These are phyloP conservation scores for Metschnikowia reukaufii DNA, from an alignment of 805 yeast species.

Conservation along the genomic window DNA sequence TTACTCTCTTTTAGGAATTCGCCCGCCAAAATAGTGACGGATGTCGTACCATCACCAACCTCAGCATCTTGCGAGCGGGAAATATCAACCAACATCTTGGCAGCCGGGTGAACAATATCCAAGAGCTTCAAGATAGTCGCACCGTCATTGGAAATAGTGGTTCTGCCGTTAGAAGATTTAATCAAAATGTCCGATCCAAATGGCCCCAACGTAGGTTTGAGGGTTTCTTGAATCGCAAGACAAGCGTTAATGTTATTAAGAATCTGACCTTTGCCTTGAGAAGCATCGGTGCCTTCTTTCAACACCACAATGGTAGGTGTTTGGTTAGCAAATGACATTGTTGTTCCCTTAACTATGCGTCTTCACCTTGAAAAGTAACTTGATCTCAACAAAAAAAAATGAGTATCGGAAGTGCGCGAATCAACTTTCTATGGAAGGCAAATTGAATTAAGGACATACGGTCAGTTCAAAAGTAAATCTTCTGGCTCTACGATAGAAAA, in stretches of 20 bases:
- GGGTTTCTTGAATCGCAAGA: slow-evolving; percentile 92
- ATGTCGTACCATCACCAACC: slow-evolving; percentile 98
- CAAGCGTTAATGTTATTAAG: slow-evolving; percentile 96
- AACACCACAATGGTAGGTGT: slow-evolving; percentile 98
- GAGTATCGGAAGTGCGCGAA: slow-evolving; percentile 11
- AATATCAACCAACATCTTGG: slow-evolving; percentile 90
- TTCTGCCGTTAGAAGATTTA: slow-evolving; percentile 77
- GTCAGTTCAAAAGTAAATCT: too few relatives aligned
- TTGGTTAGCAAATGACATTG: slow-evolving; percentile 86
- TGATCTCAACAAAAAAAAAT: slow-evolving; percentile 5
- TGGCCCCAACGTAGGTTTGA: slow-evolving; percentile 95
- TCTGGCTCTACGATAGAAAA: too few relatives aligned
- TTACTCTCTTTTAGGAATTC: slow-evolving; percentile 91
- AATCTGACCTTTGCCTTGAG: slow-evolving; percentile 96
- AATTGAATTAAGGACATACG: too few relatives aligned
- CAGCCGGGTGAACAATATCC: slow-evolving; percentile 98
- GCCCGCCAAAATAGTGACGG: slow-evolving; percentile 92
- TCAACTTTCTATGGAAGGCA: slow-evolving; percentile 3
- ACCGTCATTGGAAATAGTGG: slow-evolving; percentile 97
- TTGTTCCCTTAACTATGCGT: background rate
- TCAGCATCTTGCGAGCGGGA: slow-evolving; percentile 97
- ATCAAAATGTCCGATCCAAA: slow-evolving; percentile 93
- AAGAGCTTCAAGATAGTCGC: slow-evolving; percentile 90
- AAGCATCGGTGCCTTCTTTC: slow-evolving; percentile 95
- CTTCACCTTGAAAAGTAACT: background rate